Base-by-base conservation (phyloP, 176 grass and related monocot genomes). In the Zizania latifolia region DNA sequence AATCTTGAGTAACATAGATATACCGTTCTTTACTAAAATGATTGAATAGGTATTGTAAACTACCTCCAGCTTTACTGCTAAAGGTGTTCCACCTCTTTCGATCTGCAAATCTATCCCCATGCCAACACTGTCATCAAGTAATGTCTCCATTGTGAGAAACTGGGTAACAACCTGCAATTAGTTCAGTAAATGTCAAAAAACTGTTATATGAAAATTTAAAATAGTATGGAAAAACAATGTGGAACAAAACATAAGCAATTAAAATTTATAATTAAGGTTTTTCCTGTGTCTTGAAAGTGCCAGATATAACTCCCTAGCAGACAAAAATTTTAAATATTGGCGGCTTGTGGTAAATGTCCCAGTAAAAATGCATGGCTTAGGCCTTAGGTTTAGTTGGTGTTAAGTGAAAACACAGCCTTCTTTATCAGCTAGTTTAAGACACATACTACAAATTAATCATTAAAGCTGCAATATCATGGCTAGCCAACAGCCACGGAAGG, bases 111-210 rank as follows among this genome's bases (percentile, higher is more conserved):
- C 72, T 71, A 99, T 86, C 75, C 90, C 89, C 50, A 32, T 72
- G 19, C 88, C 73, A 70, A 99, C 87, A 2, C 72, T 92, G 46
- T 88, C 77, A 83, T 99, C 95, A 84, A 99, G 91, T 90, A 94
- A 86, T 32, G 82, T 94, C 79, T 99, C 95, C 84, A 99, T 56
- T 79, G 48, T 82, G 58, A 99, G 92, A 86, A 99, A 99, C 74
- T 99, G 95, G 14, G 95, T 99, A 67, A 99, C 74, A 85, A 99
- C 95, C 95, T 99, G 86, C 75, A 82, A 41, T 63, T 77, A 68
- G 65, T 67, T 55, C 36, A 62, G 28, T 30, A 54, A 80, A 44
- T 39, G 34, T 57, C 10, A 69, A 57, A 82, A 63, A 65, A 13
- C 41, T 45, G 27, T 38, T 43, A 5, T 63, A 64, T 56, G 17